Evolutionary conservation across 306 rosid species (phyloP).

Genomic region (Dryas octopetala): DNA sequence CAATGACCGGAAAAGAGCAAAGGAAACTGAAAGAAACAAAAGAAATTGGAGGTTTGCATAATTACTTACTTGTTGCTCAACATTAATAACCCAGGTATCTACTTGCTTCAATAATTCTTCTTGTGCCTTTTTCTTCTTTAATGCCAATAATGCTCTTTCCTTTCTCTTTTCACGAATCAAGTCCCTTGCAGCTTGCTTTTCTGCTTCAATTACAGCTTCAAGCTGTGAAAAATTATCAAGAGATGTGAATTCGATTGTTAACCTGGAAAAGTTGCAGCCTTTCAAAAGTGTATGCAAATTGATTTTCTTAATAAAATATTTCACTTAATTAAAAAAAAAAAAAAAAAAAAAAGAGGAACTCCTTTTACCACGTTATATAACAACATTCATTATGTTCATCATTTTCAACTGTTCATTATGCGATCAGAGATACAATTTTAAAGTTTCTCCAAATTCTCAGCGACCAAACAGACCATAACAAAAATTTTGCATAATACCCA

Average conservation of each 20-base stretch:
- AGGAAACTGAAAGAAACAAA: background rate
- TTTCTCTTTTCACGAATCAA: constrained; percentile 87
- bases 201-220: constrained; percentile 93
- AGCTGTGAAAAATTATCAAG: constrained; percentile 44
- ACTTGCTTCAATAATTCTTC: constrained; percentile 97
- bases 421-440: background rate
- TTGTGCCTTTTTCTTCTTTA: constrained; percentile 86
- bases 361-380: background rate
- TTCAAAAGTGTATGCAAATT: background rate
- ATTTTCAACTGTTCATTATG: background rate
- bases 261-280: background rate
- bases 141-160: constrained; percentile 85
- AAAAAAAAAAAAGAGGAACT: background rate
- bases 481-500: background rate
- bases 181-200: constrained; percentile 89
- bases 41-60: background rate
- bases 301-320: background rate
- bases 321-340: background rate
- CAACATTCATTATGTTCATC: background rate
- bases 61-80: constrained; percentile 82
- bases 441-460: background rate
- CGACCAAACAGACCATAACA: background rate
- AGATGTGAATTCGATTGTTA: background rate
- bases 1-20: background rate
- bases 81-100: constrained; percentile 89